These are phyloP conservation scores for Penicillium coffeae DNA, from an alignment of 495 filamentous ascomycete species.

Conservation along the genomic window DNA sequence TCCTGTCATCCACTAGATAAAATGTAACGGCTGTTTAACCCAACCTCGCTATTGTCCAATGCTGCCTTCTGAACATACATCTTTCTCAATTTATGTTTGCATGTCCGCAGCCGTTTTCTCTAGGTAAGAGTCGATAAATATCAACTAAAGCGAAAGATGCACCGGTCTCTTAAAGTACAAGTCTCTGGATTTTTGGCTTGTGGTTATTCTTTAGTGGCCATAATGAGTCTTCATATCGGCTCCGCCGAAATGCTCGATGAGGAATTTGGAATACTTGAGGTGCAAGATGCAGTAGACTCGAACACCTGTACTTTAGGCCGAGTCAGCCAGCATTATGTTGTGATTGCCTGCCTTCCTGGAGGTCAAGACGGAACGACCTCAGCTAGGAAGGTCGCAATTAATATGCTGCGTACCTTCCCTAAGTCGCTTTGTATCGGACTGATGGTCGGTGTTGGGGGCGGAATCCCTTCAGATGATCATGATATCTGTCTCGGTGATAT, in stretches of 20 bases:
- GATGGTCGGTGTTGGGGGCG: constrained; percentile 13
- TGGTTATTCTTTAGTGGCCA: too few relatives aligned
- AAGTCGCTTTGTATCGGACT: constrained; percentile 15
- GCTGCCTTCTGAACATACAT: too few relatives aligned
- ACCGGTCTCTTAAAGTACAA: too few relatives aligned
- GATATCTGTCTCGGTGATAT: constrained; percentile 15
- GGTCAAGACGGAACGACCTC: constrained; percentile 37
- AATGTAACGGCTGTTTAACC: too few relatives aligned
- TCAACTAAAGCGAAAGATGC: too few relatives aligned
- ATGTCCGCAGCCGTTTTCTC: too few relatives aligned
- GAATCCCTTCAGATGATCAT: constrained; percentile 11
- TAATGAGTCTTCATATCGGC: too few relatives aligned
- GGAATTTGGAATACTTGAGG: constrained; percentile 26
- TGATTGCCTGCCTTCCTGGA: constrained; percentile 37
- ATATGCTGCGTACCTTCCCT: constrained; percentile 30
- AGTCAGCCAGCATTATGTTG: constrained; percentile 42
- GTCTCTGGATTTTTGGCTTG: too few relatives aligned
- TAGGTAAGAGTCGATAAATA: too few relatives aligned
- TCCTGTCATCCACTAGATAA: too few relatives aligned
- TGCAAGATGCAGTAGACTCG: constrained; percentile 19
- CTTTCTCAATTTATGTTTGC: too few relatives aligned
- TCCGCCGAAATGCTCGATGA: constrained; percentile 43
- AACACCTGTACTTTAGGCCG: constrained; percentile 41
- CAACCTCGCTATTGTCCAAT: too few relatives aligned
- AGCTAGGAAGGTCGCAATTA: constrained; percentile 33